phyloP scores from a whole-genome alignment of 129 eudicot genomes.

The Chrysanthemum seticuspe region DNA sequence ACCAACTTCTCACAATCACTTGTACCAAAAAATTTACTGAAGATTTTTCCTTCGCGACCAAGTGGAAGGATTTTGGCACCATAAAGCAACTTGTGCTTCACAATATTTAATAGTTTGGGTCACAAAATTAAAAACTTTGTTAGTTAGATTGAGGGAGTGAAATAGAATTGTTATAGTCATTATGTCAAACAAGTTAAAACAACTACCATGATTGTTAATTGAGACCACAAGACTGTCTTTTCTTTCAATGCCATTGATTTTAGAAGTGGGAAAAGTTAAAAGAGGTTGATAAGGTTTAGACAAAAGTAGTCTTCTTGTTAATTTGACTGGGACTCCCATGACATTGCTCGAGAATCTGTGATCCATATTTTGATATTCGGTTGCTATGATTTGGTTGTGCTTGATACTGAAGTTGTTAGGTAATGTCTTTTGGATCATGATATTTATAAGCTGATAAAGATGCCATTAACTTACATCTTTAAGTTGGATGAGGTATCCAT shows the following conservation, averaged over 20 bases:
- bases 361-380: slow-evolving; percentile 19
- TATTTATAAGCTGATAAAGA: slow-evolving; percentile 29
- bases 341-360: slow-evolving; percentile 7
- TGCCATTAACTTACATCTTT: slow-evolving; percentile 2
- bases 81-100: slow-evolving; percentile 35
- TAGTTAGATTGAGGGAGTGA: slow-evolving; percentile 12
- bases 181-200: background rate
- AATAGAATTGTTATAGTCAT: background rate
- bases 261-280: slow-evolving; percentile 8
- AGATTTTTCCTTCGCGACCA: slow-evolving; percentile 24
- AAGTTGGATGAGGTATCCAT: slow-evolving; percentile 30
- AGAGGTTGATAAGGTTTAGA: slow-evolving; percentile 25
- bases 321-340: slow-evolving; percentile 13
- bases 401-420: background rate
- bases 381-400: background rate
- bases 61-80: slow-evolving; percentile 36
- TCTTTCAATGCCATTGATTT: slow-evolving; percentile 10
- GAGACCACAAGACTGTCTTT: slow-evolving; percentile 8
- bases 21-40: slow-evolving; percentile 25
- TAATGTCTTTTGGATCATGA: background rate
- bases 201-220: slow-evolving; percentile 16
- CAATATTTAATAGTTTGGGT: slow-evolving; percentile 27
- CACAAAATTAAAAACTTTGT: background rate
- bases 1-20: slow-evolving; percentile 32
- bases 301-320: slow-evolving; percentile 20